A percentile compares a stretch with the other conserved stretches of the same genome.
phyloP scores from a whole-genome alignment of 306 rosid species.

The barrel medic (Medicago truncatula) region MtrunA17r5.0-ANR NC_053048.1:29467501-29468000 shows the following conservation, averaged over 20 bases:
- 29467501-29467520: too few species aligned
- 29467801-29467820: not conserved
- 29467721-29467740: not conserved
- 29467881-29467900: slow-evolving; percentile 1
- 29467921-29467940: slow-evolving; percentile 1
- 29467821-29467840: slow-evolving; percentile 22
- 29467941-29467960: too few species aligned
- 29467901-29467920: not conserved
- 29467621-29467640: too few species aligned
- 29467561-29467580: too few species aligned
- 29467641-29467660: too few species aligned
- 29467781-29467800: not conserved
- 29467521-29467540: too few species aligned
- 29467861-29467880: not conserved
- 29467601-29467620: too few species aligned
- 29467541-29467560: too few species aligned
- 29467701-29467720: too few species aligned
- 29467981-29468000: not conserved
- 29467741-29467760: not conserved
- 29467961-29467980: not conserved
- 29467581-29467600: too few species aligned
- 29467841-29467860: slow-evolving; percentile 20
- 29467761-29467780: slow-evolving; percentile 14
- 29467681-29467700: too few species aligned
- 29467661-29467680: too few species aligned